phyloP scores from a whole-genome alignment of 148 eudicot genomes.

The Heliosperma pusillum region DNA sequence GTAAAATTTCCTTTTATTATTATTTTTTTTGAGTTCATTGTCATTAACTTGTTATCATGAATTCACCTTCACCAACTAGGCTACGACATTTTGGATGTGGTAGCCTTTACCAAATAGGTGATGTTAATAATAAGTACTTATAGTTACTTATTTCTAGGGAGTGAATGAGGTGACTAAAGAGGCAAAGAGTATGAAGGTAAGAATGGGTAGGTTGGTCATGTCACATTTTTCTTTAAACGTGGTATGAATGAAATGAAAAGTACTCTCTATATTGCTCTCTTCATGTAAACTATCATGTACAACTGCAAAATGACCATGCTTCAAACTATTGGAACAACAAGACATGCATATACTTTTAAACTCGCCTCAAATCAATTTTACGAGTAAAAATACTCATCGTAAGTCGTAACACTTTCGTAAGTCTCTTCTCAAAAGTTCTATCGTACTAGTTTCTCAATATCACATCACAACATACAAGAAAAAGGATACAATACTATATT shows the following conservation, averaged over 20 bases:
- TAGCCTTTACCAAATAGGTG: neutral
- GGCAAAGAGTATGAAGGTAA: no score
- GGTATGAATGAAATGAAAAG: neutral
- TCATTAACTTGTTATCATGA: no score
- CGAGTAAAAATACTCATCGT: neutral
- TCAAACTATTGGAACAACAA: neutral
- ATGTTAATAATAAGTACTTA: no score
- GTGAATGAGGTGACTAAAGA: no score
- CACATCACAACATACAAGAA: neutral
- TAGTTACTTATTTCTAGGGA: no score
- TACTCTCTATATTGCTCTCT: neutral
- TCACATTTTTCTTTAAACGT: neutral
- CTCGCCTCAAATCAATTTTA: no score
- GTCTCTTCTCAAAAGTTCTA: no score
- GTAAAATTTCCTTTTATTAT: no score
- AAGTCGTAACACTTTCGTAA: neutral
- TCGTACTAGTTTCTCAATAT: neutral
- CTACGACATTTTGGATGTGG: neutral
- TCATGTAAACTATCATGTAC: neutral
- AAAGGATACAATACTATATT: neutral
- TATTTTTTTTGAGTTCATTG: no score
- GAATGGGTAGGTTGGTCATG: neutral
- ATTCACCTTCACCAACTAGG: neutral
- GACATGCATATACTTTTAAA: no score
- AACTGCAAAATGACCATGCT: no score